Base-by-base conservation (phyloP, 768 basidiomycete species). In the Leccinum arenicola region DNA sequence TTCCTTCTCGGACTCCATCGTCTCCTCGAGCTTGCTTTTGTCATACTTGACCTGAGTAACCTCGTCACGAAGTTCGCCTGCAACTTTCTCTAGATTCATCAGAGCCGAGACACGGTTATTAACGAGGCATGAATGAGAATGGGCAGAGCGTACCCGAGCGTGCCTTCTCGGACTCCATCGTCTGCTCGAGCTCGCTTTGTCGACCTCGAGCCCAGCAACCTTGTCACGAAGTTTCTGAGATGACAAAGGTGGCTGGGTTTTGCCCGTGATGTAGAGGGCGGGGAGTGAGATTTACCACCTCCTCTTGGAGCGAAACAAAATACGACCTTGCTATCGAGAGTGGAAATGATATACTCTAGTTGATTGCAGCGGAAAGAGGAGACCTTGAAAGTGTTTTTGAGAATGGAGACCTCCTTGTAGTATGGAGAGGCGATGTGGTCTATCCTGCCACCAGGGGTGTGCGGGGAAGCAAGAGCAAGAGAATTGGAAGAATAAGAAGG, bases 271-370 rank as follows among this genome's bases (percentile, higher is more conserved):
- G 67, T 94, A 91, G 35, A 97, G 80, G 2, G 94, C 95, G 0
- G 97, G 97, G 1, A 98, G 85, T 94, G 77, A 66, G 88, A 91
- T 75, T 95, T 95, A 2, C 93, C 93, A 4, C 94, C 94, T 38
- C 94, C 95, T 1, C 97, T 99, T 1, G 97, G 97, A 85, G 98
- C 95, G 8, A 98, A 80, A 17, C 98, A 92, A 64, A 98, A 94
- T n/a, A 93, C 92, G 67, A 98, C 96, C 56, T 79, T 83, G 8
- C 89, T 93, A 2, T 80, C 78, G 72, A 99, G 76, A 0, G 91
- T 85, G 15, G 88, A 88, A 49, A 84, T 82, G 62, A 98, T 90
- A 2, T 91, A 93, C 67, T 91, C 87, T 43, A 94, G 80, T 68
- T 99, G 97, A 72, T 98, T 91, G 14, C 72, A 74, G 35, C 96